phyloP scores from a whole-genome alignment of 148 eudicot species.

The Oxyria digyna region DNA sequence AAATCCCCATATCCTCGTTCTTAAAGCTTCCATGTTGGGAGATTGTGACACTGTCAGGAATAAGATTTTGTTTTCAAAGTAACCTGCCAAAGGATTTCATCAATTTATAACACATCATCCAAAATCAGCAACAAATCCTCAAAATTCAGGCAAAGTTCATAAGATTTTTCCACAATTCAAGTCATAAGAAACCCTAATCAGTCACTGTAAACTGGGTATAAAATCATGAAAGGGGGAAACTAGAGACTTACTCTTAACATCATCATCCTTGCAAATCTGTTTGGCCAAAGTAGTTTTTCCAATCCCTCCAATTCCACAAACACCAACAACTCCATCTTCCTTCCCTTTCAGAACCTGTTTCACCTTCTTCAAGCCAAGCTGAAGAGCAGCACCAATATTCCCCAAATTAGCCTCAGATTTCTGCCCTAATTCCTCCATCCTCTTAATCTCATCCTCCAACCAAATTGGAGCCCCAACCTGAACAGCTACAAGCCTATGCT shows the following conservation, averaged over 20 bases:
- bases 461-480: constrained; percentile 29
- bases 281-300: constrained; percentile 80
- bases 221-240: not conserved
- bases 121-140: not conserved
- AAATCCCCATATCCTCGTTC: constrained; percentile 37
- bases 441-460: constrained; percentile 38
- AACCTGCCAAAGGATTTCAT: constrained; percentile 26
- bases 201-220: not conserved
- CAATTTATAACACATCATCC: not conserved
- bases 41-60: constrained; percentile 74
- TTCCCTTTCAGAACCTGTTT: constrained; percentile 51
- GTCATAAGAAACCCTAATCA: not conserved
- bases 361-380: constrained; percentile 53
- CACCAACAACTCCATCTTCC: constrained; percentile 37
- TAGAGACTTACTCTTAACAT: constrained; percentile 38
- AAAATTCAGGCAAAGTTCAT: no score
- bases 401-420: constrained; percentile 31
- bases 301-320: constrained; percentile 81
- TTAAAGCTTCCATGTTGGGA: constrained; percentile 59
- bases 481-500: constrained; percentile 41
- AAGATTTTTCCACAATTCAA: no score
- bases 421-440: constrained; percentile 33
- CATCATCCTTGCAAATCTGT: constrained; percentile 53
- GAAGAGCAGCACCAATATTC: constrained; percentile 37
- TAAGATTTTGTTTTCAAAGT: constrained; percentile 42